These are phyloP conservation scores for Podosphaera fusca DNA, from an alignment of 2,329 filamentous ascomycete genomes.

Conservation along the genomic window DNA sequence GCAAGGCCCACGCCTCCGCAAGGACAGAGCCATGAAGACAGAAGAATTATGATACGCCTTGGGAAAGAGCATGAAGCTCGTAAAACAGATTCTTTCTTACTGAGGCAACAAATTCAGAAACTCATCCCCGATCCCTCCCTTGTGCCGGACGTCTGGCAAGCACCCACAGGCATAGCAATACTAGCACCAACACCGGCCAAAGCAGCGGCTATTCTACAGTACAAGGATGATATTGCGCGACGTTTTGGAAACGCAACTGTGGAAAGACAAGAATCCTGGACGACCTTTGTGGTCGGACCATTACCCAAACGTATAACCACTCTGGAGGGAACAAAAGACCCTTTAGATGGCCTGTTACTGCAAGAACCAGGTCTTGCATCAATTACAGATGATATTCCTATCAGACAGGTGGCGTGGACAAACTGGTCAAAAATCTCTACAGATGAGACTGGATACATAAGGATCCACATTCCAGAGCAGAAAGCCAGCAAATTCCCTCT, in stretches of 20 bases:
- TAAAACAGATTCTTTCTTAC: not conserved
- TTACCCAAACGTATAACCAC: not conserved
- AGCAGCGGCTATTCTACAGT: too few species aligned
- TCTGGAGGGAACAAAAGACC: not conserved
- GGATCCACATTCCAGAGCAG: not conserved
- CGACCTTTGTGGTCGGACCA: not conserved
- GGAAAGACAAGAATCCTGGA: not conserved
- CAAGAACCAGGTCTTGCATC: not conserved
- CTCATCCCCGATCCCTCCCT: not conserved
- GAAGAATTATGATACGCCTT: not conserved
- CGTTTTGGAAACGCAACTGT: too few species aligned
- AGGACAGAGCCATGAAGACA: not conserved
- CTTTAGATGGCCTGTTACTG: not conserved
- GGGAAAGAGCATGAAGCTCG: not conserved
- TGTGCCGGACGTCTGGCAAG: not conserved
- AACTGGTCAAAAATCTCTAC: not conserved
- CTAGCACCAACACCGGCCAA: not conserved
- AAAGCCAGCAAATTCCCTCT: not conserved
- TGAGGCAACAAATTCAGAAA: not conserved
- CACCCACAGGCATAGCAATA: not conserved
- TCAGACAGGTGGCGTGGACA: not conserved
- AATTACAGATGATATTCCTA: not conserved
- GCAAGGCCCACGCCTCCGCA: not conserved
- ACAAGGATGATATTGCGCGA: too few species aligned
- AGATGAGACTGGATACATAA: not conserved